A percentile compares a stretch with the other conserved stretches of the same genome.
Evolutionary conservation across 2,329 filamentous ascomycete genomes (phyloP).

Genomic region (Cladorrhinum sp.): DNA sequence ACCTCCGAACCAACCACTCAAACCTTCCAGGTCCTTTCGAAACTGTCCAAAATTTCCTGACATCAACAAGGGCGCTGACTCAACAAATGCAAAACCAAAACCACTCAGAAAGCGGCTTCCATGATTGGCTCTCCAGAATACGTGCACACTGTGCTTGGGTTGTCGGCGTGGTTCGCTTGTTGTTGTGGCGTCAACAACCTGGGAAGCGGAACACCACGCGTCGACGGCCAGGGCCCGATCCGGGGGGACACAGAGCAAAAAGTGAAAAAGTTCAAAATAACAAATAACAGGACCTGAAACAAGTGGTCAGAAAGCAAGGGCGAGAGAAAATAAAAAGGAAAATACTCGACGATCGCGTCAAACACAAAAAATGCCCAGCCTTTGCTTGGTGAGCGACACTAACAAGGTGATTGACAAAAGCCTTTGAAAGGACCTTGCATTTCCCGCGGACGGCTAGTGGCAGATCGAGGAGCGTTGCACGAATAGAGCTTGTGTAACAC

Average conservation of each 20-base stretch:
- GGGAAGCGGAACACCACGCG: neutral
- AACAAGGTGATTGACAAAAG: no score
- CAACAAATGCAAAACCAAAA: neutral
- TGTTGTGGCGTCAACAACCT: no score
- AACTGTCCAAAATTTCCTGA: neutral
- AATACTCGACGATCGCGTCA: no score
- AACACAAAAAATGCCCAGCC: no score
- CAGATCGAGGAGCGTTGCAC: slow-evolving; percentile 1
- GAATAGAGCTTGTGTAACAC: neutral
- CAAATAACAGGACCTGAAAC: neutral
- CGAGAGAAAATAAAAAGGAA: slow-evolving; percentile 1
- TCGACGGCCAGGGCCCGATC: slow-evolving; percentile 6
- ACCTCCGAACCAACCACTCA: neutral
- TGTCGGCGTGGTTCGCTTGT: neutral
- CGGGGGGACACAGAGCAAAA: slow-evolving; percentile 2
- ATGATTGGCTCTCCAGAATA: neutral
- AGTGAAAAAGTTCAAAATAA: neutral
- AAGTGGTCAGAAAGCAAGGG: neutral
- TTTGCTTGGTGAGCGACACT: no score
- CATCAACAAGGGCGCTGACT: neutral
- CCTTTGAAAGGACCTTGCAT: slow-evolving; percentile 3
- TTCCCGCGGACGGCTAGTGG: neutral
- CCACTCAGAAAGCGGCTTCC: neutral
- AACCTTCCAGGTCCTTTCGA: neutral
- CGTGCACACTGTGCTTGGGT: neutral